These are phyloP conservation scores for Colletotrichum neosansevieriae DNA, from an alignment of 2,329 filamentous ascomycete species.

Conservation along the genomic window DNA sequence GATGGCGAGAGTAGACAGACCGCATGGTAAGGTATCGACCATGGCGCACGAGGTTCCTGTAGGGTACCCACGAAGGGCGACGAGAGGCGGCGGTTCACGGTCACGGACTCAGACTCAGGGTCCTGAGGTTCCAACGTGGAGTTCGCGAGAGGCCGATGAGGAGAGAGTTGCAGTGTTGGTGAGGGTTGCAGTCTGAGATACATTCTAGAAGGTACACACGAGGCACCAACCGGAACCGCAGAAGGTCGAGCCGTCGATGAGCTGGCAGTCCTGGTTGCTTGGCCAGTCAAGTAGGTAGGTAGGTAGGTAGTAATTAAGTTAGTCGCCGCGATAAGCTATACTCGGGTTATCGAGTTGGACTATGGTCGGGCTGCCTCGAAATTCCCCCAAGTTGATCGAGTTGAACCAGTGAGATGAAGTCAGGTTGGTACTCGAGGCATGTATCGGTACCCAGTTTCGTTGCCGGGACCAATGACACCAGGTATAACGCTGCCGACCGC, in stretches of 20 bases:
- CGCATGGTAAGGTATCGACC: constrained; percentile 37
- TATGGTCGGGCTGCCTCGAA: constrained; percentile 10
- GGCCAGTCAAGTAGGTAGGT: not conserved
- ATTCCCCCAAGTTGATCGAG: too few relatives aligned
- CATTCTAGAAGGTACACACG: constrained; percentile 25
- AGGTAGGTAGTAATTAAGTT: too few relatives aligned
- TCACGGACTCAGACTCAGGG: not conserved
- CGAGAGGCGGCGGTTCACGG: not conserved
- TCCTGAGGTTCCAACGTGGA: constrained; percentile 1
- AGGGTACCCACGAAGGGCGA: constrained; percentile 11
- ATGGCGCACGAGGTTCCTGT: constrained; percentile 12
- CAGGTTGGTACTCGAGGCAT: not conserved
- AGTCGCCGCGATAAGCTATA: not conserved
- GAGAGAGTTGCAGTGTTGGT: constrained; percentile 8
- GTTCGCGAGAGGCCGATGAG: not conserved
- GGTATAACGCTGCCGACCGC: constrained; percentile 11
- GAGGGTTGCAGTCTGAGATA: constrained; percentile 16
- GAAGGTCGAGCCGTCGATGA: constrained; percentile 35
- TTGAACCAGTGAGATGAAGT: too few relatives aligned
- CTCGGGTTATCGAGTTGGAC: not conserved
- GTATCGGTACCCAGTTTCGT: constrained; percentile 18
- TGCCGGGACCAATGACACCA: constrained; percentile 26
- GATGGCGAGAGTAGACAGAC: not conserved
- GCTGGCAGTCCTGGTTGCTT: constrained; percentile 30
- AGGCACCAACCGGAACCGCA: constrained; percentile 36